Evolutionary conservation across 345 rosid species (phyloP).

Genomic region (Lumnitzera racemosa): DNA sequence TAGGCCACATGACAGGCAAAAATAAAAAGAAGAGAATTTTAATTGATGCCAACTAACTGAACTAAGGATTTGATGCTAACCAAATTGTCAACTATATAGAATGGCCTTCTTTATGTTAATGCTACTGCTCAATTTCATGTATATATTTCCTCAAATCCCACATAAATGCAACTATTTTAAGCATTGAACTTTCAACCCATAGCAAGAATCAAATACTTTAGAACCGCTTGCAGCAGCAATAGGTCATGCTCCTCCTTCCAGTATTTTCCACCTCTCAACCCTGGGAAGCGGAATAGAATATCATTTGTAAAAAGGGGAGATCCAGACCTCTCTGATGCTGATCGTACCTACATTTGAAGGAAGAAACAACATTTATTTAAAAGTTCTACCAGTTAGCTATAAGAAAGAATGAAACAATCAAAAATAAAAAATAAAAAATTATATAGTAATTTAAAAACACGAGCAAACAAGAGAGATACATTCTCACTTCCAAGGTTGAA

Average conservation of each 20-base stretch:
- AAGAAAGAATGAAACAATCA: constrained; percentile 1
- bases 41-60: too few relatives aligned
- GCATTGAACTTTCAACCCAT: background rate
- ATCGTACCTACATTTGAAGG: constrained; percentile 41
- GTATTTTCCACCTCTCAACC: constrained; percentile 67
- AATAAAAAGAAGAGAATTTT: too few relatives aligned
- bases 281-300: constrained; percentile 62
- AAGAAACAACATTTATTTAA: background rate
- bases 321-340: constrained; percentile 45
- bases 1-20: too few relatives aligned
- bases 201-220: constrained; percentile 48
- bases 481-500: too few relatives aligned
- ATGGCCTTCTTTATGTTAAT: too few relatives aligned
- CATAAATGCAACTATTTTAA: background rate
- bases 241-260: constrained; percentile 96
- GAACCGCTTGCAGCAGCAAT: constrained; percentile 65
- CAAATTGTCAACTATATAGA: too few relatives aligned
- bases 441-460: too few relatives aligned
- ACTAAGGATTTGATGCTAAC: too few relatives aligned
- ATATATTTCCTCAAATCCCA: background rate
- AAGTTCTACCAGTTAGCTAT: constrained; percentile 1
- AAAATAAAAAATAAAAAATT: background rate
- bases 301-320: constrained; percentile 55
- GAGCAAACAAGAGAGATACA: too few relatives aligned
- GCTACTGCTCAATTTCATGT: too few relatives aligned